Conservation (phyloP, 805 yeast species). For the Osmozyma mogii region DNA sequence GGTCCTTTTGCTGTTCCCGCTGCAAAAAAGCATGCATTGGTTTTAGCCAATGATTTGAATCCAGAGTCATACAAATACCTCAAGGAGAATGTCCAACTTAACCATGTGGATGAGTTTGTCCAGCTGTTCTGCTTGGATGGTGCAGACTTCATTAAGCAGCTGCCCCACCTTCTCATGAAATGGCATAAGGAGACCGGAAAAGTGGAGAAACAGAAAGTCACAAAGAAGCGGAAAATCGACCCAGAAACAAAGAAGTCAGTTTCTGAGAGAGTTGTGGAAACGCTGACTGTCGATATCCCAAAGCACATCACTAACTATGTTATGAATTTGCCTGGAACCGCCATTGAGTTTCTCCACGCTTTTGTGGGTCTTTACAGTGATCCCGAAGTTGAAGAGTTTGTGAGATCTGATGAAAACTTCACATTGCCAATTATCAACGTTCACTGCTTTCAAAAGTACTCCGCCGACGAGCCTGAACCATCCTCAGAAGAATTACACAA, state of each 20-base stretch:
- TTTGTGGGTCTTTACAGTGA: conserved; percentile 63
- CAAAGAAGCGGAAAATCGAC: conserved; percentile 29
- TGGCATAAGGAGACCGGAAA: conserved; percentile 28
- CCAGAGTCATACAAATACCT: conserved; percentile 77
- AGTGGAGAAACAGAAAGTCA: conserved; percentile 28
- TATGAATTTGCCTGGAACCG: conserved; percentile 94
- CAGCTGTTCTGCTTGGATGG: conserved; percentile 72
- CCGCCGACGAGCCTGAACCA: conserved; percentile 60
- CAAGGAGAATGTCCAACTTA: conserved; percentile 51
- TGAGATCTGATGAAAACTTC: conserved; percentile 36
- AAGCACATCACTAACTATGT: conserved; percentile 61
- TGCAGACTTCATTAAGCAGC: conserved; percentile 60
- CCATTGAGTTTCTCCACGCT: conserved; percentile 72
- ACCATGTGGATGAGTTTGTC: conserved; percentile 57
- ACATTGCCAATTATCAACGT: conserved; percentile 72
- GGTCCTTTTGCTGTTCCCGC: conserved; percentile 98
- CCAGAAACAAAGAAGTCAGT: conserved; percentile 22
- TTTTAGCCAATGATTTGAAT: conserved; percentile 87
- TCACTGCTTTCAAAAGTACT: conserved; percentile 87
- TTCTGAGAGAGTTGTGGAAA: conserved; percentile 12
- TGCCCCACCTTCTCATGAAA: conserved; percentile 44
- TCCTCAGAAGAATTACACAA: conserved; percentile 54
- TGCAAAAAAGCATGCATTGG: conserved; percentile 72
- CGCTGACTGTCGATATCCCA: conserved; percentile 37
- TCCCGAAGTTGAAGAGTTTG: conserved; percentile 26